Conservation (phyloP, 1,284 basidiomycete genomes). For the Flammula alnicola region DNA sequence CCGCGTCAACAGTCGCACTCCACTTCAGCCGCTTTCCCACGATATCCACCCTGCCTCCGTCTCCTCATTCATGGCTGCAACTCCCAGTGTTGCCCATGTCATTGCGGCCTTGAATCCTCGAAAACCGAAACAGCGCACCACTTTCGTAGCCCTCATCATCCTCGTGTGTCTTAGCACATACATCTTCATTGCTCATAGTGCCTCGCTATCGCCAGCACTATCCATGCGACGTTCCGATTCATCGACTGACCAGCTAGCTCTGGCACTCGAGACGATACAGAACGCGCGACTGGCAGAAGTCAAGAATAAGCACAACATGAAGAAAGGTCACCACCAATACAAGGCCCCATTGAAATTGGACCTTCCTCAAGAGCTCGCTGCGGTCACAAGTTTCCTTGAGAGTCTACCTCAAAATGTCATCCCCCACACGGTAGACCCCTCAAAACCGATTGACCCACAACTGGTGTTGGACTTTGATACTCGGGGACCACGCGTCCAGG, state of each 20-base stretch:
- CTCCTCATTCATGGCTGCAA: too few species aligned
- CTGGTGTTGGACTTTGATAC: constrained; percentile 87
- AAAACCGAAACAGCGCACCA: constrained; percentile 49
- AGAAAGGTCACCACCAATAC: constrained; percentile 30
- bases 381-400: constrained; percentile 78
- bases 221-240: constrained; percentile 41
- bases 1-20: too few species aligned
- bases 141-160: constrained; percentile 54
- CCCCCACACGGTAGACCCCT: constrained; percentile 68
- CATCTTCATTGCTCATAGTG: constrained; percentile 54
- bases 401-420: constrained; percentile 81
- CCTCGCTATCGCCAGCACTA: constrained; percentile 43
- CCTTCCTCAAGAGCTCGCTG: constrained; percentile 73
- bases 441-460: constrained; percentile 72
- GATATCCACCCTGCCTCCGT: too few species aligned
- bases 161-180: constrained; percentile 56
- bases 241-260: constrained; percentile 33
- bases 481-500: constrained; percentile 53
- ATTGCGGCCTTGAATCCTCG: constrained; percentile 31
- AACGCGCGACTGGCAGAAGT: constrained; percentile 30
- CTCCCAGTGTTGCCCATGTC: constrained; percentile 28
- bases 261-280: constrained; percentile 37
- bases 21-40: too few species aligned
- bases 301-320: constrained; percentile 22
- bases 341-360: constrained; percentile 50